Percentiles rank a stretch among this genome's conserved stretches.
Evolutionary conservation across 495 filamentous ascomycete genomes (phyloP).

Genomic region (Hypomontagnella submonticulosa): DNA sequence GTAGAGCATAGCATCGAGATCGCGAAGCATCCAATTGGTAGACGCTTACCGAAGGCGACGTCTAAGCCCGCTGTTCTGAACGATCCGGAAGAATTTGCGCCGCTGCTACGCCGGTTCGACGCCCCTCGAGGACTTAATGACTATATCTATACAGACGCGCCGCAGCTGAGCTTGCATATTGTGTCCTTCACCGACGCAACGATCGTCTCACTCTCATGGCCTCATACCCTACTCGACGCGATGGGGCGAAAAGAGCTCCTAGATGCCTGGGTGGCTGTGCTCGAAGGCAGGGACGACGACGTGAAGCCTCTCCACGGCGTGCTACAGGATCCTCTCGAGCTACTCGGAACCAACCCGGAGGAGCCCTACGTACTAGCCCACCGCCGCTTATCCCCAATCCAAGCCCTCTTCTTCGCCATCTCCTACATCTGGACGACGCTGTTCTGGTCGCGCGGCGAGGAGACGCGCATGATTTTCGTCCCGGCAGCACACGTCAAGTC

Average conservation of each 20-base stretch:
- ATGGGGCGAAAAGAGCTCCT: conserved; percentile 54
- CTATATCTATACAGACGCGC: conserved; percentile 53
- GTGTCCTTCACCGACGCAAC: conserved; percentile 61
- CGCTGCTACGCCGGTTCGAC: conserved; percentile 27
- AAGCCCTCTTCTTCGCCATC: conserved; percentile 45
- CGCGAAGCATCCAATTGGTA: conserved; percentile 49
- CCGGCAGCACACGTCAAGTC: conserved; percentile 43
- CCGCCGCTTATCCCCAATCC: conserved; percentile 40
- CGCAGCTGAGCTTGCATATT: conserved; percentile 60
- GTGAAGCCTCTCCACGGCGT: conserved; percentile 51
- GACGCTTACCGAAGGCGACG: conserved; percentile 44
- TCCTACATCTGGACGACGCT: conserved; percentile 44
- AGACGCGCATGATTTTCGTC: conserved; percentile 53
- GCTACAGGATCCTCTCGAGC: conserved; percentile 47
- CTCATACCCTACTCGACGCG: conserved; percentile 62
- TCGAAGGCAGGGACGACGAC: conserved; percentile 53
- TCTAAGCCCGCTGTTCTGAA: conserved; percentile 47
- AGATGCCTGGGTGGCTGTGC: conserved; percentile 51
- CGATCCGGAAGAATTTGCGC: conserved; percentile 46
- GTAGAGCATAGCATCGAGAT: conserved; percentile 44
- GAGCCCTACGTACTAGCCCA: conserved; percentile 40
- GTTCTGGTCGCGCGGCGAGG: conserved; percentile 44
- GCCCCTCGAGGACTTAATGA: conserved; percentile 52
- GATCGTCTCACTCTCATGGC: conserved; percentile 57
- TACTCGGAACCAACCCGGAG: conserved; percentile 12